Conservation (phyloP, 2,329 filamentous ascomycete genomes). For the Diaporthe citrichinensis region DNA sequence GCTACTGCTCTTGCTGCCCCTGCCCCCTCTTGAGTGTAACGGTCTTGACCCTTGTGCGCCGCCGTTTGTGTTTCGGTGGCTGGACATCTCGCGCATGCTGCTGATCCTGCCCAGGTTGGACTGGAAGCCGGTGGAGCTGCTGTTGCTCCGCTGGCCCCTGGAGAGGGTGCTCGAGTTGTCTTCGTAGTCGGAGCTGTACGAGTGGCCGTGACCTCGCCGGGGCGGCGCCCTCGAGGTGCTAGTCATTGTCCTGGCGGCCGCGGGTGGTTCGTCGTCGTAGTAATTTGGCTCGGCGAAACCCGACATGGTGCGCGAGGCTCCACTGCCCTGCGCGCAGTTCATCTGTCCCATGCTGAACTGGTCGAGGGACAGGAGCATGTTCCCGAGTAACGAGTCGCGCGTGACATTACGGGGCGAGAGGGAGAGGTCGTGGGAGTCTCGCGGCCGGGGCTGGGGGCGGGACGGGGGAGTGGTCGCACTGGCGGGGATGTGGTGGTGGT, state of each 20-base stretch:
- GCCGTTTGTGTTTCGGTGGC: slow-evolving; percentile 49
- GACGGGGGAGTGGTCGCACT: slow-evolving; percentile 44
- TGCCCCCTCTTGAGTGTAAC: slow-evolving; percentile 69
- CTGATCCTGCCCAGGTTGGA: slow-evolving; percentile 72
- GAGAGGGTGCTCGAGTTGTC: slow-evolving; percentile 64
- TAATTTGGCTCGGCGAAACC: slow-evolving; percentile 41
- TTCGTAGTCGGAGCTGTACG: slow-evolving; percentile 75
- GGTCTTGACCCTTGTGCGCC: slow-evolving; percentile 54
- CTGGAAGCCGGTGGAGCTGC: slow-evolving; percentile 74
- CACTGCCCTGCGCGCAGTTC: slow-evolving; percentile 46
- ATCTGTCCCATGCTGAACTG: slow-evolving; percentile 76
- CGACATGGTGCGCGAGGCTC: slow-evolving; percentile 47
- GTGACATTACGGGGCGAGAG: slow-evolving; percentile 82
- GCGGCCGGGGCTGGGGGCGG: slow-evolving; percentile 50
- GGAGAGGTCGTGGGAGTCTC: slow-evolving; percentile 89
- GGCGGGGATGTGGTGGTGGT: slow-evolving; percentile 46
- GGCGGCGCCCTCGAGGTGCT: slow-evolving; percentile 47
- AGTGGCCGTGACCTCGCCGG: slow-evolving; percentile 59
- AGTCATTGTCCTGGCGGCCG: slow-evolving; percentile 46
- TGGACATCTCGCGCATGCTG: slow-evolving; percentile 67
- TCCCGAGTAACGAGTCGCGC: slow-evolving; percentile 92
- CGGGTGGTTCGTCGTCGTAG: slow-evolving; percentile 53
- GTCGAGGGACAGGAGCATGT: slow-evolving; percentile 94
- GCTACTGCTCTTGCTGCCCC: slow-evolving; percentile 81
- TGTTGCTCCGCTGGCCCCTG: slow-evolving; percentile 81